Conservation (phyloP, 2,329 filamentous ascomycete species). For the Aspergillus cejpii region DNA sequence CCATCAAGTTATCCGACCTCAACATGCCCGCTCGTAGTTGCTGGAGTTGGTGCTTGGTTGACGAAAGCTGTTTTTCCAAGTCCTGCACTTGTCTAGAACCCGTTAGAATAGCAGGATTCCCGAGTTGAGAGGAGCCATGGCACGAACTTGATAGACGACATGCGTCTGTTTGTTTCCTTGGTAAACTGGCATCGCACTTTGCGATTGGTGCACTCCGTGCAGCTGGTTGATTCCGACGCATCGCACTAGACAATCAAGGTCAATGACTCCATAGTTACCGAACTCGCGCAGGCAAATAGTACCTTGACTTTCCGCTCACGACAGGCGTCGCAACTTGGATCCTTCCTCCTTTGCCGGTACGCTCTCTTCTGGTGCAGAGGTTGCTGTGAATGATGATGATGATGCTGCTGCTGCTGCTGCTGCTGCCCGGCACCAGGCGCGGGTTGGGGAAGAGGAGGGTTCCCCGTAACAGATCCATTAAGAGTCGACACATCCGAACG, state of each 20-base stretch:
- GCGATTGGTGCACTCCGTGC: constrained; percentile 92
- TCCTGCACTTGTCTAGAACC: constrained; percentile 74
- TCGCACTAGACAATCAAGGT: constrained; percentile 57
- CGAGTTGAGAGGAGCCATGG: constrained; percentile 4
- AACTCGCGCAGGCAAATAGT: constrained; percentile 9
- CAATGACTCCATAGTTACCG: neutral
- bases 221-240: constrained; percentile 91
- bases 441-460: constrained; percentile 27
- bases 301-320: constrained; percentile 70
- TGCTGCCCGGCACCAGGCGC: constrained; percentile 43
- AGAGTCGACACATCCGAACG: constrained; percentile 31
- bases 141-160: constrained; percentile 90
- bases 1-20: constrained; percentile 43
- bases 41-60: constrained; percentile 71
- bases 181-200: constrained; percentile 98
- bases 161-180: constrained; percentile 94
- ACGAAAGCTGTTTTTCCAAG: constrained; percentile 80
- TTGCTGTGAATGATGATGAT: constrained; percentile 48
- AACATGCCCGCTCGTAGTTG: constrained; percentile 61
- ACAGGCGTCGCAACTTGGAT: constrained; percentile 95
- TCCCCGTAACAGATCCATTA: constrained; percentile 38
- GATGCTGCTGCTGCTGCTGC: constrained; percentile 24
- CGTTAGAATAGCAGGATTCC: constrained; percentile 13
- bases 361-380: constrained; percentile 77
- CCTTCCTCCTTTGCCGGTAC: constrained; percentile 89